Percentiles rank a stretch among this genome's conserved stretches.
Conservation (phyloP, 2,329 filamentous ascomycete genomes). For the Penicillium sp. region DNA sequence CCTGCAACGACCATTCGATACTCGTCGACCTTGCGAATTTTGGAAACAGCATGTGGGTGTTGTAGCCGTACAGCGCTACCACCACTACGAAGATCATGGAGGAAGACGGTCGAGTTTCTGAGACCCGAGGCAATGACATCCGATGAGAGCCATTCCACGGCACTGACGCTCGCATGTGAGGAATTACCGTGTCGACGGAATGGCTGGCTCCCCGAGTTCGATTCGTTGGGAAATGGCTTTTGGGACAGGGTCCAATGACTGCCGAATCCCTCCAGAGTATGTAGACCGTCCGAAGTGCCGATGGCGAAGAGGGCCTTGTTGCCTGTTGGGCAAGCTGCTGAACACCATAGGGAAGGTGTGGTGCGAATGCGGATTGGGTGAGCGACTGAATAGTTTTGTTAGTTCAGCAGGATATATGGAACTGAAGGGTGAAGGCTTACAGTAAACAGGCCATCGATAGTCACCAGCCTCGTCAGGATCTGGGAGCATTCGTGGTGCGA, state of each 20-base stretch:
- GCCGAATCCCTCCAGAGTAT: slow-evolving; percentile 30
- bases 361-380: slow-evolving; percentile 30
- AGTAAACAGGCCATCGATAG: slow-evolving; percentile 31
- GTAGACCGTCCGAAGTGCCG: slow-evolving; percentile 38
- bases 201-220: slow-evolving; percentile 8
- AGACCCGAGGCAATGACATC: slow-evolving; percentile 38
- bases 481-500: slow-evolving; percentile 31
- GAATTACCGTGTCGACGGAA: slow-evolving; percentile 21
- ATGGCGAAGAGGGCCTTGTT: slow-evolving; percentile 35
- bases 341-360: slow-evolving; percentile 36
- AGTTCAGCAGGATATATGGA: background rate
- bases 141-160: slow-evolving; percentile 40
- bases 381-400: slow-evolving; percentile 7
- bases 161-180: slow-evolving; percentile 30
- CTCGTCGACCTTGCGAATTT: slow-evolving; percentile 37
- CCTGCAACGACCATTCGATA: slow-evolving; percentile 38
- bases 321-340: slow-evolving; percentile 33
- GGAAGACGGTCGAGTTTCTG: slow-evolving; percentile 33
- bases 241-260: slow-evolving; percentile 32
- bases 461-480: slow-evolving; percentile 33
- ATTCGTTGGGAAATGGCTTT: slow-evolving; percentile 24
- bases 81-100: slow-evolving; percentile 37
- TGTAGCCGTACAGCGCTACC: slow-evolving; percentile 33
- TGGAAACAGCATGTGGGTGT: slow-evolving; percentile 34
- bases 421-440: slow-evolving; percentile 18